These are phyloP conservation scores for Beauveria australis DNA, from an alignment of 2,329 filamentous ascomycete genomes.

Conservation along the genomic window DNA sequence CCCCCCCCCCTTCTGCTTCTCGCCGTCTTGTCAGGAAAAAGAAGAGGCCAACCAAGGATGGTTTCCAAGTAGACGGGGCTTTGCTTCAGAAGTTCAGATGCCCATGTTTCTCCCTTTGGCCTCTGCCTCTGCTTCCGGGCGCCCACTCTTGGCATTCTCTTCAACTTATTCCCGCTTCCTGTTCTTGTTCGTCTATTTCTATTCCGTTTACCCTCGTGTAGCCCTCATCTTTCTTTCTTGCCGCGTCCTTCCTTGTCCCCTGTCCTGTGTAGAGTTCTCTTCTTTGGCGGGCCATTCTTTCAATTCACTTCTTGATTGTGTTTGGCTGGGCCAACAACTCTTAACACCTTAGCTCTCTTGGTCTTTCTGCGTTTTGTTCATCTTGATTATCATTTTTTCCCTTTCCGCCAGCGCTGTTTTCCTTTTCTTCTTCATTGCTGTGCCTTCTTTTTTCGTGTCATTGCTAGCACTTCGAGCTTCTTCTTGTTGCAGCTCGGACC, in stretches of 20 bases:
- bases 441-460: too few relatives aligned
- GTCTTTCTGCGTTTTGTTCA: slow-evolving; percentile 9
- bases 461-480: neutral
- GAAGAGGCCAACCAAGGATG: neutral
- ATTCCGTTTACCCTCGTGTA: neutral
- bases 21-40: neutral
- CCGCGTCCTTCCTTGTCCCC: neutral
- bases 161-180: neutral
- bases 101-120: neutral
- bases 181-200: slow-evolving; percentile 1
- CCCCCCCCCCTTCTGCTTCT: neutral
- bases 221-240: neutral
- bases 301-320: neutral
- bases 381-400: slow-evolving; percentile 12
- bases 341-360: neutral
- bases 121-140: neutral
- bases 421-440: slow-evolving; percentile 13
- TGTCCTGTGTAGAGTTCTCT: neutral
- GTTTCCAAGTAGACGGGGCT: slow-evolving; percentile 4
- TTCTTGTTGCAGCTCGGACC: neutral
- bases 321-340: slow-evolving; percentile 9
- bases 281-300: neutral
- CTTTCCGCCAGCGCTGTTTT: neutral
- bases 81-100: slow-evolving; percentile 6
- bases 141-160: neutral